phyloP scores from a whole-genome alignment of 2,329 filamentous ascomycete genomes.

The Diaporthe caulivora region DNA sequence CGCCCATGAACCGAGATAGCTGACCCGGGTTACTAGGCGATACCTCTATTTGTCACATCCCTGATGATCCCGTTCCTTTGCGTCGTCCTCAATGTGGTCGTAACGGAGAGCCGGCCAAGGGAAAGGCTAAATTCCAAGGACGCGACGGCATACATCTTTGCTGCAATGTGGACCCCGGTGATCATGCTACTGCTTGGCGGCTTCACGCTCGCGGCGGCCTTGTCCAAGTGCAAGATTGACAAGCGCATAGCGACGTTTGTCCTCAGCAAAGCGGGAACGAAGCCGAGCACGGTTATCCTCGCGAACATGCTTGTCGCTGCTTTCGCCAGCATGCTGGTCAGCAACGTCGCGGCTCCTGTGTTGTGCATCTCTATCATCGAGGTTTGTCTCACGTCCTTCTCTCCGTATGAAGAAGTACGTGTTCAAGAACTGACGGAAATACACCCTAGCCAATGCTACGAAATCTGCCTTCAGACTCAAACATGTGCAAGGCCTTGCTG shows the following conservation, averaged over 20 bases:
- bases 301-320: slow-evolving; percentile 99
- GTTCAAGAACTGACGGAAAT: slow-evolving; percentile 8
- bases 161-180: slow-evolving; percentile 98
- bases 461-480: slow-evolving; percentile 88
- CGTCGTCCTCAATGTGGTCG: slow-evolving; percentile 86
- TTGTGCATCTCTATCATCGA: slow-evolving; percentile 98
- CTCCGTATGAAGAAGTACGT: slow-evolving; percentile 19
- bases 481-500: slow-evolving; percentile 95
- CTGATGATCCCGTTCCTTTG: slow-evolving; percentile 93
- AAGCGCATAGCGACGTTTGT: slow-evolving; percentile 97
- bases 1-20: neutral
- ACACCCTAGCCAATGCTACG: slow-evolving; percentile 83
- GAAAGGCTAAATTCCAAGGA: slow-evolving; percentile 81
- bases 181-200: slow-evolving; percentile 98
- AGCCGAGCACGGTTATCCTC: slow-evolving; percentile 88
- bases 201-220: slow-evolving; percentile 93
- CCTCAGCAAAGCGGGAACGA: slow-evolving; percentile 94
- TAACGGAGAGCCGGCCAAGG: slow-evolving; percentile 77
- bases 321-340: slow-evolving; percentile 99
- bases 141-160: slow-evolving; percentile 87
- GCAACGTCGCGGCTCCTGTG: slow-evolving; percentile 96
- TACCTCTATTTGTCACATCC: slow-evolving; percentile 96
- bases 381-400: slow-evolving; percentile 58
- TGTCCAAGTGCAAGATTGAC: slow-evolving; percentile 98
- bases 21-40: slow-evolving; percentile 69